Percentiles rank a stretch among this genome's conserved stretches.
These are phyloP conservation scores for Fraxinus pennsylvanica DNA, from an alignment of 257 asterid genomes.

Conservation along the genomic window DNA sequence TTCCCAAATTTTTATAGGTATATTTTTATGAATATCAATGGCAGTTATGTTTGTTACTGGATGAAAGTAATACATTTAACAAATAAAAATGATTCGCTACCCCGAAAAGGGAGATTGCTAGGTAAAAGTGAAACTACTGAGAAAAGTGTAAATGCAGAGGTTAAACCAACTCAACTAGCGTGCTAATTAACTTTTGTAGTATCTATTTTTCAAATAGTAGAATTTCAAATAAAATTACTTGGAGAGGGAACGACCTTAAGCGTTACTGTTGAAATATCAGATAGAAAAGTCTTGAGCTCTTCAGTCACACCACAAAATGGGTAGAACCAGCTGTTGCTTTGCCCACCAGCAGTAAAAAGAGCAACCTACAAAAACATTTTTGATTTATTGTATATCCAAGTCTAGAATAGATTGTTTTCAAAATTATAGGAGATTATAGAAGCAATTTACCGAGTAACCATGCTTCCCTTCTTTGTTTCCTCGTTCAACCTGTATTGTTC, in stretches of 20 bases:
- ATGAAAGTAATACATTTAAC: too few relatives aligned
- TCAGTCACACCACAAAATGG: constrained; percentile 63
- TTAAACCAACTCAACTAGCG: too few relatives aligned
- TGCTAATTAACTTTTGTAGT: too few relatives aligned
- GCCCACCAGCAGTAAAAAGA: constrained; percentile 42
- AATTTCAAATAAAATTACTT: neutral
- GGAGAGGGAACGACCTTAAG: constrained; percentile 30
- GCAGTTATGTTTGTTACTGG: too few relatives aligned
- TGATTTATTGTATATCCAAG: neutral
- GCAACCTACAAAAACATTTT: constrained; percentile 26
- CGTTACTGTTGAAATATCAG: constrained; percentile 47
- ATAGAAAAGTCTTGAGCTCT: constrained; percentile 55
- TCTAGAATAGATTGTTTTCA: neutral
- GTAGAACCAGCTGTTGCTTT: constrained; percentile 45
- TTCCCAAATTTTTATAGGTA: too few relatives aligned
- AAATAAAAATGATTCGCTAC: too few relatives aligned
- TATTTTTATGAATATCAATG: too few relatives aligned
- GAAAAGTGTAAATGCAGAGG: too few relatives aligned
- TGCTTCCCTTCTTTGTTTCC: constrained; percentile 77
- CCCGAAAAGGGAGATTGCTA: too few relatives aligned
- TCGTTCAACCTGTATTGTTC: constrained; percentile 83
- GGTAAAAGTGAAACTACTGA: too few relatives aligned
- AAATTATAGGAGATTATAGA: neutral
- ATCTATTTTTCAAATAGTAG: neutral
- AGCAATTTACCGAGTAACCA: constrained; percentile 65